Evolutionary conservation across 306 rosid genomes (phyloP).

Genomic region (Cucurbita ficifolia): DNA sequence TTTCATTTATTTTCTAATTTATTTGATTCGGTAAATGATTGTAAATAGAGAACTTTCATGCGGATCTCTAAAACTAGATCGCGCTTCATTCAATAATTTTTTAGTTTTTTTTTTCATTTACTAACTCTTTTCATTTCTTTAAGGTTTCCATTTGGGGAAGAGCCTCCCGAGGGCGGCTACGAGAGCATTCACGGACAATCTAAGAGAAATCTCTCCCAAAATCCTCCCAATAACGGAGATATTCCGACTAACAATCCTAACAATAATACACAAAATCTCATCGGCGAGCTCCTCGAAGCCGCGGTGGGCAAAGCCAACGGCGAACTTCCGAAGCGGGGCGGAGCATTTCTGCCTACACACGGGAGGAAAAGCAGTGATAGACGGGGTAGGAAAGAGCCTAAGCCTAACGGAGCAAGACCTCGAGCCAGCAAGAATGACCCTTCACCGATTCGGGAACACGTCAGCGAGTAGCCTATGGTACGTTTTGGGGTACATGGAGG

Average conservation of each 20-base stretch:
- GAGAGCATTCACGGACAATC: conserved; percentile 57
- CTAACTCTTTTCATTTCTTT: background rate
- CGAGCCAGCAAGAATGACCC: conserved; percentile 87
- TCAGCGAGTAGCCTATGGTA: conserved; percentile 87
- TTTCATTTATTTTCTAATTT: no score
- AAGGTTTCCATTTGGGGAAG: conserved; percentile 27
- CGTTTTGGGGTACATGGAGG: conserved; percentile 85
- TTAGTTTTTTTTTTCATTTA: no score
- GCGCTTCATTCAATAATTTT: no score
- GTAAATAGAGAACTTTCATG: no score
- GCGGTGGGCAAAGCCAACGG: conserved; percentile 15
- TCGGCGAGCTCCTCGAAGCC: background rate
- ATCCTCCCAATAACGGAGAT: conserved; percentile 63
- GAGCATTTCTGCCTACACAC: conserved; percentile 83
- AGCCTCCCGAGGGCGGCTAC: conserved; percentile 65
- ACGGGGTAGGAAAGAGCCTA: conserved; percentile 59
- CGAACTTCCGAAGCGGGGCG: conserved; percentile 50
- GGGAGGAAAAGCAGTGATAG: conserved; percentile 85
- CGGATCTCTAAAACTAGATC: no score
- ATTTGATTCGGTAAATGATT: no score
- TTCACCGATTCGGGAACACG: conserved; percentile 82
- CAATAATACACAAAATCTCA: background rate
- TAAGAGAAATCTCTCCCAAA: conserved; percentile 49
- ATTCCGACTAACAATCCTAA: conserved; percentile 23
- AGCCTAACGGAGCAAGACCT: conserved; percentile 46